These are phyloP conservation scores for Serendipita indica DNA, from an alignment of 768 basidiomycete genomes.

Conservation along the genomic window DNA sequence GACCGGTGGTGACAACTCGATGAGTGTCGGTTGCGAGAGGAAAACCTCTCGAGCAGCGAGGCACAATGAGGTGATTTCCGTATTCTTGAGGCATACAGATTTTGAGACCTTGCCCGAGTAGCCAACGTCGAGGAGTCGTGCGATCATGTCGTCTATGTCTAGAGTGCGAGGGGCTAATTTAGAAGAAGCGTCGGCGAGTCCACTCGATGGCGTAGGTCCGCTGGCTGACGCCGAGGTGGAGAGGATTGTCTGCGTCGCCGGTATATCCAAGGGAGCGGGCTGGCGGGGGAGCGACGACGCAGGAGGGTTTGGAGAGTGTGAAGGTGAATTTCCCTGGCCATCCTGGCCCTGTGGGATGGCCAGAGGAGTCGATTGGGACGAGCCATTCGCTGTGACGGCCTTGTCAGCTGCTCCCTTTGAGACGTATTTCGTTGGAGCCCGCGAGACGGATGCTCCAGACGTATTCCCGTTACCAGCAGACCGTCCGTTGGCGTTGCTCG, in stretches of 20 bases:
- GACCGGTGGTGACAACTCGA: constrained; percentile 93
- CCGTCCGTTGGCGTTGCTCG: background rate
- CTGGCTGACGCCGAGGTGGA: constrained; percentile 39
- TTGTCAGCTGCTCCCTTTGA: constrained; percentile 3
- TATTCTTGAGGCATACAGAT: constrained; percentile 86
- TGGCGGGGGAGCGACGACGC: constrained; percentile 12
- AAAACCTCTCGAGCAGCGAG: constrained; percentile 93
- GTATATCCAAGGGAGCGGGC: constrained; percentile 52
- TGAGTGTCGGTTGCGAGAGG: constrained; percentile 87
- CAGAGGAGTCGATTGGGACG: constrained; percentile 6
- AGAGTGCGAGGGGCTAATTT: constrained; percentile 37
- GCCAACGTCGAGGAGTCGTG: constrained; percentile 86
- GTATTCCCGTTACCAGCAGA: constrained; percentile 9
- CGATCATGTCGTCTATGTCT: constrained; percentile 98
- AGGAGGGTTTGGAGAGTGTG: constrained; percentile 13
- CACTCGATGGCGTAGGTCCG: constrained; percentile 19
- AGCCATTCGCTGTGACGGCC: background rate
- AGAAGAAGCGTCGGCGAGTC: constrained; percentile 22
- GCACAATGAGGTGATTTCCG: constrained; percentile 89
- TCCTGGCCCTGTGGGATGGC: background rate
- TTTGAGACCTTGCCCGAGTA: constrained; percentile 98
- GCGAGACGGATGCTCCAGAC: background rate
- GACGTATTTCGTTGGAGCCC: constrained; percentile 4
- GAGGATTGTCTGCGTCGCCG: constrained; percentile 72
- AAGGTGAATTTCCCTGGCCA: constrained; percentile 11